Evolutionary conservation across 495 filamentous ascomycete species (phyloP).

Genomic region (Aspergillus conjunctus): DNA sequence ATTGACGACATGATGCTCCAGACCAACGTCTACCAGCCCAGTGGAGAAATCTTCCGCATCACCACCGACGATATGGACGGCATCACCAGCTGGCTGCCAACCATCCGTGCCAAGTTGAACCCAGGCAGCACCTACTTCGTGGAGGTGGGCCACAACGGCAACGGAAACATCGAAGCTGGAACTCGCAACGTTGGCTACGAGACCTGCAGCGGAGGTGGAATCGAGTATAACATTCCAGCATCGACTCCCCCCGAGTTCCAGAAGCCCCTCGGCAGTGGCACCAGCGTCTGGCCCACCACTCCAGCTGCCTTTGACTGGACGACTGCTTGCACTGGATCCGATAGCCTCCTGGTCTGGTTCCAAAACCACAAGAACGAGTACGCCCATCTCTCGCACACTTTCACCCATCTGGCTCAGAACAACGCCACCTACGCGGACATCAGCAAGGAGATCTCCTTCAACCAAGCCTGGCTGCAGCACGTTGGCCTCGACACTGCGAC

Average conservation of each 20-base stretch:
- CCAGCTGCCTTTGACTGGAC: constrained; percentile 53
- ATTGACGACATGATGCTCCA: constrained; percentile 66
- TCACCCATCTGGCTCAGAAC: constrained; percentile 61
- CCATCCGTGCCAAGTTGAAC: constrained; percentile 56
- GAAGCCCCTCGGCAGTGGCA: constrained; percentile 60
- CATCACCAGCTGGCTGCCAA: constrained; percentile 51
- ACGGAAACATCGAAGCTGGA: constrained; percentile 57
- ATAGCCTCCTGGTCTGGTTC: constrained; percentile 56
- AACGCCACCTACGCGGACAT: constrained; percentile 63
- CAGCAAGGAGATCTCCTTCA: constrained; percentile 59
- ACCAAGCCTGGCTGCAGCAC: constrained; percentile 59
- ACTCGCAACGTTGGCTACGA: constrained; percentile 31
- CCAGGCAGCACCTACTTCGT: constrained; percentile 56
- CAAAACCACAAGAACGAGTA: constrained; percentile 52
- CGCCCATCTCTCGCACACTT: constrained; percentile 62
- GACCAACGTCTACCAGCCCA: constrained; percentile 55
- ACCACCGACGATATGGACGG: constrained; percentile 50
- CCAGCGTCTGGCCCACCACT: constrained; percentile 53
- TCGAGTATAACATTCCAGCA: constrained; percentile 39
- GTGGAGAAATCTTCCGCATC: constrained; percentile 51
- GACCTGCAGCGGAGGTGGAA: constrained; percentile 38
- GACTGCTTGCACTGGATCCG: constrained; percentile 47
- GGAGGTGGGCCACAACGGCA: constrained; percentile 63
- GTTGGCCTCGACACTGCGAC: constrained; percentile 45
- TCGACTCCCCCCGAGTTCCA: constrained; percentile 57